These are phyloP conservation scores for Fomitopsis pulvina DNA, from an alignment of 768 basidiomycete species.

Conservation along the genomic window DNA sequence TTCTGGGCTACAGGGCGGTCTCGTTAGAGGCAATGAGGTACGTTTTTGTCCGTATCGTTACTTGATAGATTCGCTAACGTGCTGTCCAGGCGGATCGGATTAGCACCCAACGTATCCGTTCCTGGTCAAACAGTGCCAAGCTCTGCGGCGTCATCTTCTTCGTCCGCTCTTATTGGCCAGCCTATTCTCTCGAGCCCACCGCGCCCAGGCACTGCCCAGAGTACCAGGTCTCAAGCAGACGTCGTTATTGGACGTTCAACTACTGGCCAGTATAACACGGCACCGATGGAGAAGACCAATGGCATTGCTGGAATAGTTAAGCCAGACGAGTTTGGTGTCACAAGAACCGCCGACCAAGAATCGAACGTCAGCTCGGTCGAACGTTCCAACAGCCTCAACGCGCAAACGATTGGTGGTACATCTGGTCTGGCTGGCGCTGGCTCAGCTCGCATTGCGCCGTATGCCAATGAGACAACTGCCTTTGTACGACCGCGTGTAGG, in stretches of 20 bases:
- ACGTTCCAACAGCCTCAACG: slow-evolving; percentile 1
- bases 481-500: slow-evolving; percentile 26
- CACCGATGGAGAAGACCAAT: slow-evolving; percentile 16
- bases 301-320: slow-evolving; percentile 6
- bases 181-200: slow-evolving; percentile 2
- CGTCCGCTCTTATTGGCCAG: not conserved
- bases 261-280: slow-evolving; percentile 24
- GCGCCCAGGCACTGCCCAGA: slow-evolving; percentile 1
- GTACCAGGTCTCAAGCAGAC: slow-evolving; percentile 7
- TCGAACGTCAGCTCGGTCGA: not conserved
- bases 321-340: slow-evolving; percentile 20
- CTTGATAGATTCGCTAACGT: slow-evolving; percentile 1
- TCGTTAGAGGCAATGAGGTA: slow-evolving; percentile 64
- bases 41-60: not conserved
- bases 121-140: not conserved
- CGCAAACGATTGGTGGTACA: slow-evolving; percentile 20
- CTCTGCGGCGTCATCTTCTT: not conserved
- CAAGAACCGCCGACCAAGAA: slow-evolving; percentile 1
- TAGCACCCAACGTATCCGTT: slow-evolving; percentile 33
- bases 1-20: slow-evolving; percentile 42
- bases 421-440: not conserved
- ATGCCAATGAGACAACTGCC: slow-evolving; percentile 6
- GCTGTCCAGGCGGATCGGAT: slow-evolving; percentile 39
- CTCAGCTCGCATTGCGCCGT: slow-evolving; percentile 1
- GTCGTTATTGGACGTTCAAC: slow-evolving; percentile 7